These are phyloP conservation scores for Geotrichum carabidarum DNA, from an alignment of 1,139 yeast species.

Conservation along the genomic window DNA sequence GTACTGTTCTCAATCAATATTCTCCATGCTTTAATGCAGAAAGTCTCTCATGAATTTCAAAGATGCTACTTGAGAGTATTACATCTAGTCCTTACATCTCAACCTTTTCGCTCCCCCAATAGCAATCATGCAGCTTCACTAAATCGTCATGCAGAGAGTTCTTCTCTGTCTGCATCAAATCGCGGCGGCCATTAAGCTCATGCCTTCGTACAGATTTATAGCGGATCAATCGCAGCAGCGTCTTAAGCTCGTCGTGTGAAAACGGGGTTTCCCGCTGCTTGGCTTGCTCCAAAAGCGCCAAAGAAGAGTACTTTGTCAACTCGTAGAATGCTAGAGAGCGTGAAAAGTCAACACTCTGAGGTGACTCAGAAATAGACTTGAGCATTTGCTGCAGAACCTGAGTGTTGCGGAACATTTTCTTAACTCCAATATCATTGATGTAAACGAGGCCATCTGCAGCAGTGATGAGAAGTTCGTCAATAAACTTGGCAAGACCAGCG, in stretches of 20 bases:
- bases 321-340: slow-evolving; percentile 57
- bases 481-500: slow-evolving; percentile 52
- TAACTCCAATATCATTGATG: slow-evolving; percentile 62
- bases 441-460: slow-evolving; percentile 55
- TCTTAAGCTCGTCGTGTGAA: slow-evolving; percentile 30
- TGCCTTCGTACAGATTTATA: slow-evolving; percentile 27
- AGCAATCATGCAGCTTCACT: slow-evolving; percentile 26
- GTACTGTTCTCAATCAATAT: no score
- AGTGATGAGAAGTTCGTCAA: slow-evolving; percentile 53
- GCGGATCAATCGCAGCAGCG: slow-evolving; percentile 28
- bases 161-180: slow-evolving; percentile 28
- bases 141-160: slow-evolving; percentile 26
- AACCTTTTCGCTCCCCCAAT: slow-evolving; percentile 27
- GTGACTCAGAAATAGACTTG: slow-evolving; percentile 54
- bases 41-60: no score
- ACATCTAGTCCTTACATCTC: slow-evolving; percentile 3
- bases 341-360: slow-evolving; percentile 57
- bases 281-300: slow-evolving; percentile 26
- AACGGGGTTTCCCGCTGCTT: slow-evolving; percentile 21
- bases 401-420: slow-evolving; percentile 62
- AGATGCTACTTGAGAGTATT: no score
- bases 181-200: slow-evolving; percentile 29
- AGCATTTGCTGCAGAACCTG: slow-evolving; percentile 72
- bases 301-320: slow-evolving; percentile 40
- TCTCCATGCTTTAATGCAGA: no score